A percentile compares a stretch with the other conserved stretches of the same genome.
Evolutionary conservation across 495 filamentous ascomycete genomes (phyloP).

Genomic region (Chaetomium fimeti): DNA sequence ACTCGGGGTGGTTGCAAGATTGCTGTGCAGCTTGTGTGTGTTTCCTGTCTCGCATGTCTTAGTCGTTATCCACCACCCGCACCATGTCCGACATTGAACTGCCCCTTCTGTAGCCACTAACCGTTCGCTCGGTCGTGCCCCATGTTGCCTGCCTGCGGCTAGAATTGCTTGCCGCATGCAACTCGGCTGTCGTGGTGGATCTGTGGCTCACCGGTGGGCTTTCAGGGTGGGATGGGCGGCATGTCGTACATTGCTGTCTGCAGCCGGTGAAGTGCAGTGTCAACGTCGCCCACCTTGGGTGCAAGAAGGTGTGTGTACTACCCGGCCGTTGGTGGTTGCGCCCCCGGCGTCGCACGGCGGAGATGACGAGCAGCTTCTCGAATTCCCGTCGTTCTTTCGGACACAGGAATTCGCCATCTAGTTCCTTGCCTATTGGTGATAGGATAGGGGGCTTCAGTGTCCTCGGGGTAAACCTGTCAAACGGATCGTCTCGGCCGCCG

Average conservation of each 20-base stretch:
- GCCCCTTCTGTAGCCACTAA: not conserved
- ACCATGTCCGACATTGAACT: not conserved
- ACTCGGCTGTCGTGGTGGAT: not conserved
- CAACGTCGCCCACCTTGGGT: not conserved
- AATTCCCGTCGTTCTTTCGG: not conserved
- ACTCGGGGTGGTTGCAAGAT: not conserved
- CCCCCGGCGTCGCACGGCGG: slow-evolving; percentile 3
- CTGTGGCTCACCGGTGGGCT: slow-evolving; percentile 16
- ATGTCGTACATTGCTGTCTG: slow-evolving; percentile 15
- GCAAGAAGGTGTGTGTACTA: not conserved
- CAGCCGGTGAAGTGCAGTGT: slow-evolving; percentile 17
- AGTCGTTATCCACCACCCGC: not conserved
- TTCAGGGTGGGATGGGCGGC: slow-evolving; percentile 4
- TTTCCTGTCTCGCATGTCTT: not conserved
- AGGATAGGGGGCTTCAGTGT: not conserved
- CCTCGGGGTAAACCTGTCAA: not conserved
- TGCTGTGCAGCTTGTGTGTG: not conserved
- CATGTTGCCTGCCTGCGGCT: not conserved
- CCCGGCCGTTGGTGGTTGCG: not conserved
- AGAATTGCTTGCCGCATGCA: slow-evolving; percentile 2
- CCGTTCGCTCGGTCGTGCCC: not conserved
- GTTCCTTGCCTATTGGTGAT: not conserved
- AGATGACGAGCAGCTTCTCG: not conserved
- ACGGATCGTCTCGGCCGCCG: slow-evolving; percentile 4
- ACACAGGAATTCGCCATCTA: not conserved